Base-by-base conservation (phyloP, 2,329 filamentous ascomycete genomes). In the Madurella fahalii region DNA sequence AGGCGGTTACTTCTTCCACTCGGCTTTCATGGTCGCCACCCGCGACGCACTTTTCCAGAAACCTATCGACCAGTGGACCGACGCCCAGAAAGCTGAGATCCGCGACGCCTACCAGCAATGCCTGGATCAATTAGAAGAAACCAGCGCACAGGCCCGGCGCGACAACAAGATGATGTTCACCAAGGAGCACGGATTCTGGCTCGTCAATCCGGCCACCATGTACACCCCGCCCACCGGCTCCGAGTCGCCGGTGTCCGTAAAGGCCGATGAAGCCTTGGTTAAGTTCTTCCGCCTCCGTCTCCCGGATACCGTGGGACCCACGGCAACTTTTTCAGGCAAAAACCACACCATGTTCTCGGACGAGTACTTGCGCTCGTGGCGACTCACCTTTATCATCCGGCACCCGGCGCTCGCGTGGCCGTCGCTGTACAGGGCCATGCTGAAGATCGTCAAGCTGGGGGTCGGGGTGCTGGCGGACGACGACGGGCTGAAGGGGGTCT, bases 121-220 rank as follows among this genome's bases (percentile, higher is more conserved):
- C 34, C 57, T 69, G 30, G 56, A 68, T 32, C 50, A 52, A 1
- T 50, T 72, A 4, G 63, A 70, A 42, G 57, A 63, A 15, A 58
- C 55, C 32, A 50, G 64, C 4, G 39, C 54, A 1, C 42, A 50
- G 2, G 68, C 69, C 2, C 50, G 62, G 39, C 43, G 52, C 2
- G 52, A 65, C 16, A 58, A 60, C 40, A 69, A 69, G 47, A 60
- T 61, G 20, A 57, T 68, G 13, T 69, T 72, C 47, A 60, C 67
- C 39, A 73, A 73, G 53, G 71, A 73, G 50, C 71, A 73, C 39
- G 61, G 65, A 32, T 62, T 63, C 48, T 68, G 62, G 60, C 31
- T 69, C 43, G 40, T 47, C 42, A 43, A 58, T 25, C 52, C 56
- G 5, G 44, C 32, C 40, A 40, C 30, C 30, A 43, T 40, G 42